Evolutionary conservation across 306 rosid genomes (phyloP).

Genomic region (Vachellia pachyceras): DNA sequence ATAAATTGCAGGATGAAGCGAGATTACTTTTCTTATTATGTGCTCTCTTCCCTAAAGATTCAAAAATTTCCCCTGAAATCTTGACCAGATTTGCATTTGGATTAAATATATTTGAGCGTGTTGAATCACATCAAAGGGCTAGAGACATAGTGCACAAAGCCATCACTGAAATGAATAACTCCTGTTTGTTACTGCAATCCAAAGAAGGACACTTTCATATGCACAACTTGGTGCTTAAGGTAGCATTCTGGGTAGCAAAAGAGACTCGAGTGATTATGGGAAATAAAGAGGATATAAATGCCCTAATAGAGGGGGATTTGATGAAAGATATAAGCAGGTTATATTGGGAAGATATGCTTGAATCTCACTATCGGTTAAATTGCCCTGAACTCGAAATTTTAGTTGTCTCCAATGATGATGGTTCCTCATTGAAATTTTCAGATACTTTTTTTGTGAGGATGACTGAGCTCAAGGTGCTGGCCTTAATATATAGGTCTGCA

Average conservation of each 20-base stretch:
- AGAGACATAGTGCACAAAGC: neutral
- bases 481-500: no score
- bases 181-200: neutral
- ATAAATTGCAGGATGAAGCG: neutral
- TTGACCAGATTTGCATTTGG: neutral
- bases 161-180: neutral
- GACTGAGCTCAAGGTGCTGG: no score
- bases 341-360: no score
- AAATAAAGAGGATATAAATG: neutral
- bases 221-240: neutral
- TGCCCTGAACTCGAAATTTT: no score
- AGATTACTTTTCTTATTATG: neutral
- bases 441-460: no score
- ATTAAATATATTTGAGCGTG: neutral
- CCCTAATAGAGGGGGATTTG: neutral
- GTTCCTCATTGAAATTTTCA: neutral
- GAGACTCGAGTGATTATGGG: neutral
- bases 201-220: neutral
- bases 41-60: neutral
- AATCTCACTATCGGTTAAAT: no score
- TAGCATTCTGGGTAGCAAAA: neutral
- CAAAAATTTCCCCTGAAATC: neutral
- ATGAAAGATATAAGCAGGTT: no score
- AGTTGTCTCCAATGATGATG: no score
- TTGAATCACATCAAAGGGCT: neutral